These are phyloP conservation scores for Candida sithepensis DNA, from an alignment of 805 yeast genomes.

Conservation along the genomic window DNA sequence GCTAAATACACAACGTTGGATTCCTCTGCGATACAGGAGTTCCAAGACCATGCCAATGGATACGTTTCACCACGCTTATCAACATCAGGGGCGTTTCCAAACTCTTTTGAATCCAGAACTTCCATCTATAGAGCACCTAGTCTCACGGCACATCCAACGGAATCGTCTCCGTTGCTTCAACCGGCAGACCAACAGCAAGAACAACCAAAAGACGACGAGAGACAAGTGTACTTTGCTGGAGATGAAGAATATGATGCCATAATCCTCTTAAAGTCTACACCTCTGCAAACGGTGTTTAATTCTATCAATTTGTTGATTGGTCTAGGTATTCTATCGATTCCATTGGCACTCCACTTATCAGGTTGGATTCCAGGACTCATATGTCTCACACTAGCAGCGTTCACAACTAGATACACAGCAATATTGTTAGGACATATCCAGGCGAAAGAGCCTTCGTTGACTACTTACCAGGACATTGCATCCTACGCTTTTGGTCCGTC, in stretches of 20 bases:
- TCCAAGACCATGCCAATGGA: not conserved
- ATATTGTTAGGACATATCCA: constrained; percentile 49
- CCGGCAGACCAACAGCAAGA: not conserved
- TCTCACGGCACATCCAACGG: not conserved
- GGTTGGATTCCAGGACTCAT: constrained; percentile 60
- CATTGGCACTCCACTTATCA: constrained; percentile 61
- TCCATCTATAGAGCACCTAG: not conserved
- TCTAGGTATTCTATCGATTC: constrained; percentile 69
- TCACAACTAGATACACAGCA: constrained; percentile 53
- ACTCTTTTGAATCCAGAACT: not conserved
- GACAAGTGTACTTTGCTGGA: constrained; percentile 1
- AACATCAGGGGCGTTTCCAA: not conserved
- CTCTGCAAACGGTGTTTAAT: constrained; percentile 73
- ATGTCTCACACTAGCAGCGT: constrained; percentile 41
- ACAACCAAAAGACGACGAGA: constrained; percentile 5
- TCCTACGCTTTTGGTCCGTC: constrained; percentile 43
- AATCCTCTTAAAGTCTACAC: constrained; percentile 47
- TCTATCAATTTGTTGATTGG: constrained; percentile 76
- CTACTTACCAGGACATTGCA: constrained; percentile 61
- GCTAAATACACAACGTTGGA: not conserved
- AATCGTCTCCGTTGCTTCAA: constrained; percentile 1
- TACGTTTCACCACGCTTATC: not conserved
- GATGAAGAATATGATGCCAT: constrained; percentile 10
- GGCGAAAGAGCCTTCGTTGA: constrained; percentile 34
- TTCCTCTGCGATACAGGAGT: not conserved